Percentiles rank a stretch among this genome's conserved stretches.
phyloP scores from a whole-genome alignment of 768 basidiomycete genomes.

The Rhodotorula babjevae region DNA sequence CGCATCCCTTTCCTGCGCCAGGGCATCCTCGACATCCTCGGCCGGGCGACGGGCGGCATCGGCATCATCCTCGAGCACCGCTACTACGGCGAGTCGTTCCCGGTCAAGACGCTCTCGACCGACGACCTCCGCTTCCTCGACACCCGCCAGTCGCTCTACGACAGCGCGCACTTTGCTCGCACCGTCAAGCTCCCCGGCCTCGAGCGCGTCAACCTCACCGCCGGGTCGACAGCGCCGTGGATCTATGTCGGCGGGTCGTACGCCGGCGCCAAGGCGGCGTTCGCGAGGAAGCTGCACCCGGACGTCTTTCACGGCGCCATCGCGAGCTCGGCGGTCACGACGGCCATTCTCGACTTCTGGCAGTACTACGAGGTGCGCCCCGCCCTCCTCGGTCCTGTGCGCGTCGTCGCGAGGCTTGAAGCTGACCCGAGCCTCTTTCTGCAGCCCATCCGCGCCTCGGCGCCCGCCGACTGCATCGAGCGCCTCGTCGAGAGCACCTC shows the following conservation, averaged over 20 bases:
- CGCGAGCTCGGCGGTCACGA: constrained; percentile 84
- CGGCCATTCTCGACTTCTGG: constrained; percentile 74
- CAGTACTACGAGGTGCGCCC: constrained; percentile 76
- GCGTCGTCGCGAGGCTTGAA: constrained; percentile 41
- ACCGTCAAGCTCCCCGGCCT: constrained; percentile 69
- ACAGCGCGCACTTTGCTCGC: constrained; percentile 86
- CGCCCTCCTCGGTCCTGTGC: constrained; percentile 46
- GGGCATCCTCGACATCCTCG: constrained; percentile 79
- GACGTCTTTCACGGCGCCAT: constrained; percentile 85
- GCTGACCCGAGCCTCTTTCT: constrained; percentile 26
- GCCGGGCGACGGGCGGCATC: constrained; percentile 77
- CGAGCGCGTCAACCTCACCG: constrained; percentile 48
- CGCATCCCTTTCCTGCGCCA: constrained; percentile 60
- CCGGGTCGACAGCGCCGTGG: constrained; percentile 38
- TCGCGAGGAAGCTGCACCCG: constrained; percentile 81
- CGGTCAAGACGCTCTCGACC: constrained; percentile 64
- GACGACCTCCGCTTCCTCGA: constrained; percentile 64
- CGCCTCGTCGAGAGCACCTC: constrained; percentile 47
- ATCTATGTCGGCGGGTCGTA: constrained; percentile 70
- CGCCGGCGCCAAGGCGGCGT: constrained; percentile 77
- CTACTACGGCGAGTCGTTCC: constrained; percentile 69
- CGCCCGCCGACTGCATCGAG: constrained; percentile 12
- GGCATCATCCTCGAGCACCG: constrained; percentile 46
- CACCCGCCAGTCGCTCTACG: constrained; percentile 81
- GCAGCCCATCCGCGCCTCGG: constrained; percentile 34